Base-by-base conservation (phyloP, 805 yeast species). In the Candida palmyrensis region DNA sequence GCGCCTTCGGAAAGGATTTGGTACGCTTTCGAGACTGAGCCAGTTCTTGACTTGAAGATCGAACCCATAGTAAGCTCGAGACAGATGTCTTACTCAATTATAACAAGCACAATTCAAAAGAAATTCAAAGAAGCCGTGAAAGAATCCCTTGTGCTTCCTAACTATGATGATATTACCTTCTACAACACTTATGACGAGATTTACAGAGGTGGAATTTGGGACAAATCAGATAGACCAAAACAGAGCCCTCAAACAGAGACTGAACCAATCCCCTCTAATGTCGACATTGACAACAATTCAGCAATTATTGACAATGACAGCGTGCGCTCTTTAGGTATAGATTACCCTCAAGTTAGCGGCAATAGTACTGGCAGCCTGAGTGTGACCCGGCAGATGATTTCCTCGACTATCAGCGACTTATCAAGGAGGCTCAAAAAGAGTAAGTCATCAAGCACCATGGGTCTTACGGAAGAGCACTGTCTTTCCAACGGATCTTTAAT, bases 151-250 rank as follows among this genome's bases (percentile, higher is more conserved):
- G 97, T 92, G 1, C 55, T 75, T 20, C 98, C 98, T 2, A 78
- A 69, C 47, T 82, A 87, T 88, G 97, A 90, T 55, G 97, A 90
- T 52, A 55, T 87, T 25, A 75, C 79, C 0, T 82, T 85, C 49
- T 82, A 68, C 48, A 65, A 75, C 35, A 78, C 96, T 0, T 55
- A 59, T 2, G 68, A 59, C 25, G 95, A 86, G 42, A 57, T 86
- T 10, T 92, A 78, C 54, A 73, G 96, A 42, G 98, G 96, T 32
- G 98, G 98, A 12, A 77, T 90, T 16, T 90, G 97, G 97, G 88
- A 82, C 42, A 65, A 66, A 15, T 36, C 56, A 0, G 48, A 29
- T 1, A 48, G 64, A 28, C 26, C 25, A 20, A 25, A 13, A 16
- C 15, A 30, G 23, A 18, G 22, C n/a, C 26, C 20, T 12, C 9